Evolutionary conservation across 176 grass and related monocot species (phyloP).

Genomic region (Zea mays): DNA sequence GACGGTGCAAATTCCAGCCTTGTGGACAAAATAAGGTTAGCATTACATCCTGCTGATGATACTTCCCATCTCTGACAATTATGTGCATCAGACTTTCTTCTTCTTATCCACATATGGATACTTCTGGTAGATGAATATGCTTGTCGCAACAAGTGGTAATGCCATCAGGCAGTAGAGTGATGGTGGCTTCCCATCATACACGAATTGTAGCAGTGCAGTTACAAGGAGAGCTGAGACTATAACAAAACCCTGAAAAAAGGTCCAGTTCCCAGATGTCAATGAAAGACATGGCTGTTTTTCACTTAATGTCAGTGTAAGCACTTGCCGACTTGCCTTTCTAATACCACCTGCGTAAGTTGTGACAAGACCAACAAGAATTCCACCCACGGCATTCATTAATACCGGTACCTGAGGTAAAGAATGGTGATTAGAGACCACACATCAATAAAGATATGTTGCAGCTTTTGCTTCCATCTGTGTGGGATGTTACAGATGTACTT

Average conservation of each 20-base stretch:
- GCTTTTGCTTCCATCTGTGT: constrained; percentile 24
- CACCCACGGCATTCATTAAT: constrained; percentile 80
- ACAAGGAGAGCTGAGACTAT: constrained; percentile 91
- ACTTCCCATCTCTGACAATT: constrained; percentile 22
- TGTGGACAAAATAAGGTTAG: constrained; percentile 23
- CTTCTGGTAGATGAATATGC: constrained; percentile 99
- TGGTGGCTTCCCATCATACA: constrained; percentile 86
- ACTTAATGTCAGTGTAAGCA: constrained; percentile 29
- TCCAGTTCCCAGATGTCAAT: constrained; percentile 23
- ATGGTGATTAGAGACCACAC: constrained; percentile 21
- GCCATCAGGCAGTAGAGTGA: constrained; percentile 76
- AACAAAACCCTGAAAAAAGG: constrained; percentile 85
- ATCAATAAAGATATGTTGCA: constrained; percentile 4
- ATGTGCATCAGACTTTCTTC: constrained; percentile 75
- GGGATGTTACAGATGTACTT: constrained; percentile 21
- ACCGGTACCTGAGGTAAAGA: constrained; percentile 69
- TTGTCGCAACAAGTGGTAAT: constrained; percentile 71
- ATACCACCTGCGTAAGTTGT: constrained; percentile 92
- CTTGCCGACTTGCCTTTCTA: constrained; percentile 91
- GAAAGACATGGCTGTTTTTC: constrained; percentile 23
- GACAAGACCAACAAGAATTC: constrained; percentile 98
- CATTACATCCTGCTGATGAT: constrained; percentile 13
- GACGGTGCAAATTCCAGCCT: constrained; percentile 7
- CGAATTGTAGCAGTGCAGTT: constrained; percentile 76
- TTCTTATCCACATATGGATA: constrained; percentile 77